Conservation (phyloP, 2,329 filamentous ascomycete genomes). For the Pestalotiopsis sp. region DNA sequence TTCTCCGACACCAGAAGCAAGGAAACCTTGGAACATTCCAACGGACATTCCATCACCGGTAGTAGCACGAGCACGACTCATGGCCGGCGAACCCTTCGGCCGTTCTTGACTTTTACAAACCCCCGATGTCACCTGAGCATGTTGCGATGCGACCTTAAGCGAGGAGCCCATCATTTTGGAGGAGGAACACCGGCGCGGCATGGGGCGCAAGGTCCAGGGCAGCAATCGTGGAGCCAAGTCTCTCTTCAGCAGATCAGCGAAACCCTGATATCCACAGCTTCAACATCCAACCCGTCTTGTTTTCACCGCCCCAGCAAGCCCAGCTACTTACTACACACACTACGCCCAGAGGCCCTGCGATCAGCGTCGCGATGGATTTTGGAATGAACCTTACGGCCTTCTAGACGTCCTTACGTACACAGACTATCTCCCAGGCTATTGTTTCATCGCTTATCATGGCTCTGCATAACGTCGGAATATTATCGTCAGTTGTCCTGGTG, state of each 20-base stretch:
- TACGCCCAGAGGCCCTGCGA: neutral
- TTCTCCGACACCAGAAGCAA: neutral
- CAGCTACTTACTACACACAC: no score
- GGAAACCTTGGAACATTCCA: neutral
- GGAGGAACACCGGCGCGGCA: neutral
- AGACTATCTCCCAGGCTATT: neutral
- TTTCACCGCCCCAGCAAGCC: neutral
- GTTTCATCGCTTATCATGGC: neutral
- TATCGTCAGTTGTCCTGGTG: neutral
- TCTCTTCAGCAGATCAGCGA: neutral
- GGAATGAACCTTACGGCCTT: neutral
- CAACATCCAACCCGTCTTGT: neutral
- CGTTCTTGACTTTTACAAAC: neutral
- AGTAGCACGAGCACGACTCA: neutral
- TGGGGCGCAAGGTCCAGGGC: neutral
- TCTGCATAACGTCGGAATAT: neutral
- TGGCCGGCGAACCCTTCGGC: neutral
- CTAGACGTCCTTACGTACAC: neutral
- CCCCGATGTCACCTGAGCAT: conserved; percentile 4
- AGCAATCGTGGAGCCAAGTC: neutral
- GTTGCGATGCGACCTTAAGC: neutral
- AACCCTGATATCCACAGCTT: neutral
- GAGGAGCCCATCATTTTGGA: neutral
- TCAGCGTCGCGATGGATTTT: neutral
- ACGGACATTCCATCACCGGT: neutral